These are phyloP conservation scores for Omphalotus guepiniiformis DNA, from an alignment of 768 basidiomycete genomes.

Conservation along the genomic window DNA sequence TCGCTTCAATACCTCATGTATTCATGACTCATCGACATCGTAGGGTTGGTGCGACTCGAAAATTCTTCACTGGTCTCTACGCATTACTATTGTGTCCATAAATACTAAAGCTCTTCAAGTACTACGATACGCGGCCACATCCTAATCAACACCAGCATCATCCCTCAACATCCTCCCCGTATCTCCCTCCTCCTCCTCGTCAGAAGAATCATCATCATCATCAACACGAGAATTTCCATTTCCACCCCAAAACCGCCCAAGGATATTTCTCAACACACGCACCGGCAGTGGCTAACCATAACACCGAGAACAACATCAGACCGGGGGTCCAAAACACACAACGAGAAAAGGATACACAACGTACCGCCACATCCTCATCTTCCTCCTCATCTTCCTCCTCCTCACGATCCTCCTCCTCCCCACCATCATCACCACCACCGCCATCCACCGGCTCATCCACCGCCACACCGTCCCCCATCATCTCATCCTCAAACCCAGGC, in stretches of 20 bases:
- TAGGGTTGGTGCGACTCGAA: too few species aligned
- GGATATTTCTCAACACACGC: constrained; percentile 51
- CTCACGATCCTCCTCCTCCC: constrained; percentile 22
- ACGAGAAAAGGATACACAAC: constrained; percentile 17
- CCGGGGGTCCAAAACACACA: too few species aligned
- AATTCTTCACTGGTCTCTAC: too few species aligned
- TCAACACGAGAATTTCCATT: constrained; percentile 16
- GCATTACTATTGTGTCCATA: too few species aligned
- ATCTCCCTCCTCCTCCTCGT: constrained; percentile 23
- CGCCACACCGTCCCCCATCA: constrained; percentile 15
- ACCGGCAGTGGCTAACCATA: constrained; percentile 60
- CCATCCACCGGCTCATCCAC: constrained; percentile 13
- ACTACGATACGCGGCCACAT: not conserved
- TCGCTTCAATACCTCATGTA: too few species aligned
- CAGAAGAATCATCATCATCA: constrained; percentile 35
- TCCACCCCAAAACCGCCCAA: constrained; percentile 57
- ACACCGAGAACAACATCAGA: not conserved
- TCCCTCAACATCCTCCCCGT: constrained; percentile 12
- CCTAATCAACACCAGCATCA: constrained; percentile 17
- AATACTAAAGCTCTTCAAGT: too few species aligned
- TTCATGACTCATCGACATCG: too few species aligned
- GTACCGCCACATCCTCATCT: constrained; percentile 48
- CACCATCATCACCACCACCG: constrained; percentile 16
- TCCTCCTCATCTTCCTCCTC: constrained; percentile 43
- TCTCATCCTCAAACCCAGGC: constrained; percentile 26